Conservation (phyloP, 176 grass and related monocot genomes). For the Alopecurus myosuroides region DNA sequence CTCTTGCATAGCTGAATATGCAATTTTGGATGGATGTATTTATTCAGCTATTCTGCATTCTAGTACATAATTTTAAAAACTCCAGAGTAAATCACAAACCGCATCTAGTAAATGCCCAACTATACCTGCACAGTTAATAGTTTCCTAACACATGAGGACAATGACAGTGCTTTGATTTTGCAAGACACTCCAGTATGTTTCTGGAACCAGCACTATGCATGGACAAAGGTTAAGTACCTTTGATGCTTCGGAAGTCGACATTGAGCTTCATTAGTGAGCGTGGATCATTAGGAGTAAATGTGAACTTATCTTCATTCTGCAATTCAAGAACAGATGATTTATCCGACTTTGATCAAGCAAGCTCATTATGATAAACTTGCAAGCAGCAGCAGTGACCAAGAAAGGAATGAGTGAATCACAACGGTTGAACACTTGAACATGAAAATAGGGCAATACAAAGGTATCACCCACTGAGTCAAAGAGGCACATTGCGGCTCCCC, state of each 20-base stretch:
- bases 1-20: background rate
- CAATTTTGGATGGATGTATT: background rate
- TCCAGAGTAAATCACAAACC: background rate
- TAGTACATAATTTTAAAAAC: background rate
- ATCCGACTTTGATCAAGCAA: background rate
- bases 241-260: conserved; percentile 78
- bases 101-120: background rate
- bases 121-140: background rate
- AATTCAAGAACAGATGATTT: conserved; percentile 17
- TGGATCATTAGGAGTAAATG: conserved; percentile 72
- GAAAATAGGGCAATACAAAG: background rate
- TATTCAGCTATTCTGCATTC: background rate
- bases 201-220: background rate
- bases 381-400: background rate
- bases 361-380: background rate
- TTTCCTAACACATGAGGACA: background rate
- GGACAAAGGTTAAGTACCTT: conserved; percentile 44
- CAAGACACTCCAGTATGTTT: background rate
- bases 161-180: background rate
- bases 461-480: background rate
- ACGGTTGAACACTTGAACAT: background rate
- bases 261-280: conserved; percentile 87
- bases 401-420: background rate
- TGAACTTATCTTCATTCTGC: conserved; percentile 73
- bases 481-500: background rate